Evolutionary conservation across 441 rosid genomes (phyloP).

Genomic region (Arabidopsis lyrata): DNA sequence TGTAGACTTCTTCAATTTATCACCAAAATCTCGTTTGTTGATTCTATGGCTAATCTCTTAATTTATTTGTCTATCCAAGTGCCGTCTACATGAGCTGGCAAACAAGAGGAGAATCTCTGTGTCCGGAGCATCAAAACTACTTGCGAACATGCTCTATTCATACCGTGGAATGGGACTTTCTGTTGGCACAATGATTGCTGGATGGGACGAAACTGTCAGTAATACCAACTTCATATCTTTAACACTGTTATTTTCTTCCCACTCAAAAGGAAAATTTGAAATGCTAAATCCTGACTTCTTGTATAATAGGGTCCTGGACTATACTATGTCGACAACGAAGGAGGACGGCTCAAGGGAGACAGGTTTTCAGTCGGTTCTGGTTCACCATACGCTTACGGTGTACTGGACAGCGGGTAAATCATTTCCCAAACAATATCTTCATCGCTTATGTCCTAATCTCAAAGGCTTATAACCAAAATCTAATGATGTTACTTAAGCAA

Average conservation of each 20-base stretch:
- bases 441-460: conserved; percentile 3
- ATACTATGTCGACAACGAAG: conserved; percentile 98
- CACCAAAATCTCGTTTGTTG: neutral
- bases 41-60: conserved; percentile 30
- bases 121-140: conserved; percentile 95
- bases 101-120: conserved; percentile 98
- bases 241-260: conserved; percentile 18
- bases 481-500: conserved; percentile 9
- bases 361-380: conserved; percentile 98
- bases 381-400: conserved; percentile 99
- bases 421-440: conserved; percentile 8
- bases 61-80: conserved; percentile 50
- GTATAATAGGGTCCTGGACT: conserved; percentile 87
- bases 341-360: conserved; percentile 95
- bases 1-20: too few species aligned
- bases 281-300: conserved; percentile 15
- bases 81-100: conserved; percentile 96
- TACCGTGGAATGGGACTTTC: conserved; percentile 99
- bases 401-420: conserved; percentile 85
- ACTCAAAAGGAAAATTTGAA: conserved; percentile 5
- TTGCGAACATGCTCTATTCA: conserved; percentile 95
- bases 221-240: conserved; percentile 5
- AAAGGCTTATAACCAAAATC: neutral
- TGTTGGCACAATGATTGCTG: conserved; percentile 99
- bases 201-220: conserved; percentile 91